Evolutionary conservation across 169 alveolate genomes (phyloP).

Genomic region (Babesia gibsoni): DNA sequence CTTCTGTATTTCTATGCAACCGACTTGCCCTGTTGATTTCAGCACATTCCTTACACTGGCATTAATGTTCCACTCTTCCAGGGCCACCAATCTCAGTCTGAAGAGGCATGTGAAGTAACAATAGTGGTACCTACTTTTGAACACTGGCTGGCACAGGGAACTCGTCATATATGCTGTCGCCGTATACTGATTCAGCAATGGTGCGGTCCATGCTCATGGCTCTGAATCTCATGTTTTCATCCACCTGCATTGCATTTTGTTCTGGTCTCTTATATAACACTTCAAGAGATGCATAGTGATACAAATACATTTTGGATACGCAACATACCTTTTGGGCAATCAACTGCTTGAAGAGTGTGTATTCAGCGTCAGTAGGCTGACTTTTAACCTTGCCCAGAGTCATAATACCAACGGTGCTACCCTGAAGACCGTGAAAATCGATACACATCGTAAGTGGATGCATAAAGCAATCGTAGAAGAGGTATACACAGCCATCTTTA

Average conservation of each 20-base stretch:
- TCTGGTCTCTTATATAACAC: no score
- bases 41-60: slow-evolving; percentile 40
- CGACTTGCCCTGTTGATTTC: slow-evolving; percentile 56
- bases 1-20: slow-evolving; percentile 47
- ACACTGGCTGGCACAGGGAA: slow-evolving; percentile 61
- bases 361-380: slow-evolving; percentile 51
- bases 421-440: not conserved
- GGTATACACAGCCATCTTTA: not conserved
- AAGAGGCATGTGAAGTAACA: not conserved
- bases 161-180: slow-evolving; percentile 74
- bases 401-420: slow-evolving; percentile 35
- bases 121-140: slow-evolving; percentile 19
- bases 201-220: slow-evolving; percentile 59
- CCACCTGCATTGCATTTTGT: slow-evolving; percentile 52
- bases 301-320: not conserved
- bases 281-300: not conserved
- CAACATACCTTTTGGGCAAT: slow-evolving; percentile 44
- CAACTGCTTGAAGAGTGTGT: slow-evolving; percentile 46
- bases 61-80: slow-evolving; percentile 53
- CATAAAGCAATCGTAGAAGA: not conserved
- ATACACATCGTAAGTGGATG: not conserved
- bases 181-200: slow-evolving; percentile 73
- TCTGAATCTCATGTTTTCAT: slow-evolving; percentile 64
- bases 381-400: slow-evolving; percentile 32
- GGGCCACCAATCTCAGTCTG: slow-evolving; percentile 63